Percentiles rank a stretch among this genome's conserved stretches.
These are phyloP conservation scores for Vigna hirtella DNA, from an alignment of 306 rosid species.

Conservation along the genomic window DNA sequence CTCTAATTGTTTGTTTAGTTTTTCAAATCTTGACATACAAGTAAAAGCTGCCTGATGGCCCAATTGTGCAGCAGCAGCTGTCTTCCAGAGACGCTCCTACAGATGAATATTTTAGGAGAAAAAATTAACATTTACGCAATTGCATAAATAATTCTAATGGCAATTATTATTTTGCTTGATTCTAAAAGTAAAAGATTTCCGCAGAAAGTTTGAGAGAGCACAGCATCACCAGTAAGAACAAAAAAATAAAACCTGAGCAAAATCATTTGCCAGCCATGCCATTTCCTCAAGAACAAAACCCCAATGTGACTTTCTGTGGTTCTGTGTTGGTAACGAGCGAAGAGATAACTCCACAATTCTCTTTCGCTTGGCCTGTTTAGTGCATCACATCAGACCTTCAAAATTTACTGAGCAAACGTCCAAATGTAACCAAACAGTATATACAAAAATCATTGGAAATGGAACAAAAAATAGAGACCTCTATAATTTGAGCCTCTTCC, in stretches of 20 bases:
- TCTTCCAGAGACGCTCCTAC: conserved; percentile 91
- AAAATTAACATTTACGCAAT: not conserved
- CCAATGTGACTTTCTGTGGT: conserved; percentile 69
- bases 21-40: conserved; percentile 63
- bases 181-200: not conserved
- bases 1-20: conserved; percentile 55
- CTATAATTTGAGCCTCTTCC: conserved; percentile 75
- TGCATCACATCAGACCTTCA: conserved; percentile 37
- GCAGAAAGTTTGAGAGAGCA: not conserved
- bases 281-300: conserved; percentile 88
- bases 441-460: conserved; percentile 33
- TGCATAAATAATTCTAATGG: conserved; percentile 14
- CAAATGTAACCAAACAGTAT: conserved; percentile 24
- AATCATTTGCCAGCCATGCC: conserved; percentile 94
- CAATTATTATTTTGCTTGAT: not conserved
- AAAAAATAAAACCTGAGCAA: conserved; percentile 71
- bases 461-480: conserved; percentile 57
- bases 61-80: conserved; percentile 71
- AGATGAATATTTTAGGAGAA: conserved; percentile 1
- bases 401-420: conserved; percentile 13
- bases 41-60: conserved; percentile 59
- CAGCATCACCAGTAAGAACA: conserved; percentile 1
- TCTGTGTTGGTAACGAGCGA: conserved; percentile 52
- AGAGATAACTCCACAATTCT: conserved; percentile 81
- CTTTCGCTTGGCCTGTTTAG: conserved; percentile 76